A percentile compares a stretch with the other conserved stretches of the same genome.
These are phyloP conservation scores for Euphrasia arctica DNA, from an alignment of 305 asterid genomes.

Conservation along the genomic window DNA sequence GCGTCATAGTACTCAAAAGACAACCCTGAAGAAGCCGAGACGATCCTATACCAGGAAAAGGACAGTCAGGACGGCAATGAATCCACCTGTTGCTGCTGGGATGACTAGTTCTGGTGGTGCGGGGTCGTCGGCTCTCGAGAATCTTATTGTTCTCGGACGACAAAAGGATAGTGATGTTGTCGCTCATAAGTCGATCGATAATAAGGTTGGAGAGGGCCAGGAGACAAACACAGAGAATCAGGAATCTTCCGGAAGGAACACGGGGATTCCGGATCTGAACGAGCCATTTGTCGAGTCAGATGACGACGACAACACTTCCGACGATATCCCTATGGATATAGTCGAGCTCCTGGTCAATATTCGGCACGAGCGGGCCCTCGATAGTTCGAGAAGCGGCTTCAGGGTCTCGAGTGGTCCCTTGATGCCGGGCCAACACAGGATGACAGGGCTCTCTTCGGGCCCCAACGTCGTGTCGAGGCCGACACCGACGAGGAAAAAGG, in stretches of 20 bases:
- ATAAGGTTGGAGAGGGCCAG: slow-evolving; percentile 35
- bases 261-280: slow-evolving; percentile 53
- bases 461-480: slow-evolving; percentile 30
- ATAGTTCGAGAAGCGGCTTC: slow-evolving; percentile 28
- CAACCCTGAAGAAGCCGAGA: slow-evolving; percentile 30
- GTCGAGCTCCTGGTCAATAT: slow-evolving; percentile 71
- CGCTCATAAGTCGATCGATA: slow-evolving; percentile 25
- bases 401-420: slow-evolving; percentile 21
- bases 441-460: slow-evolving; percentile 29
- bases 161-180: slow-evolving; percentile 15
- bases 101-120: slow-evolving; percentile 15
- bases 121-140: slow-evolving; percentile 15
- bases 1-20: slow-evolving; percentile 23
- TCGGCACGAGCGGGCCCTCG: slow-evolving; percentile 53
- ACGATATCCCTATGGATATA: slow-evolving; percentile 83
- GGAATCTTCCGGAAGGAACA: slow-evolving; percentile 27
- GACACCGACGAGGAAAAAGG: slow-evolving; percentile 19
- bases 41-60: slow-evolving; percentile 25
- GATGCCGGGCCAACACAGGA: slow-evolving; percentile 37
- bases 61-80: slow-evolving; percentile 9
- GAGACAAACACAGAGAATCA: slow-evolving; percentile 27
- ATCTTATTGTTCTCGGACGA: slow-evolving; percentile 22
- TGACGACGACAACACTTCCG: slow-evolving; percentile 21
- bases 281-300: slow-evolving; percentile 36
- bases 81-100: slow-evolving; percentile 15